Evolutionary conservation across 2,329 filamentous ascomycete species (phyloP), one percentile per base, ranked within the genome.

Genomic region (Trichoderma endophyticum): DNA sequence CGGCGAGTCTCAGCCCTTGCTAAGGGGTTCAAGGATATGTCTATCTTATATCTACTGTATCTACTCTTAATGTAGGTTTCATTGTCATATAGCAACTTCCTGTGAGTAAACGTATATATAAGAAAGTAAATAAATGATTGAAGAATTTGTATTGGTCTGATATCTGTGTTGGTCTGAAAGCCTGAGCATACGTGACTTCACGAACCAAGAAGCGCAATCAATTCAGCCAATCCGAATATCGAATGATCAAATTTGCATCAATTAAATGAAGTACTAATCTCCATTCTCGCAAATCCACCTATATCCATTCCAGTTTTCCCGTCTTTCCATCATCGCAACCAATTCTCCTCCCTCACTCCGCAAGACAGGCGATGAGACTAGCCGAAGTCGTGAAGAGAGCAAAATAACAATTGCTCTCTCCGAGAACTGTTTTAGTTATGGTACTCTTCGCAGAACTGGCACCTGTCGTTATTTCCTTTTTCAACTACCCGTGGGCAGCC

Each of bases 1-100:
- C 76, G 12, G 71, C 64, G 7, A 66, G 65, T 18, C 63, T 72
- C 21, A 74, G 63, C 43, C 74, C 74, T 39, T 74, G 73, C 28
- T 72, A 62, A 62, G 32, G 11, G 34, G 15, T 56, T 56, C 8
- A 56, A 6, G 43, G 54, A 36, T 3, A 36, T 56, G n/a, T 28
- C 2, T 14, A 2, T 51, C 43, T 12, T 51, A 21, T 2, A 51
- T 51, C 43, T 51, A 21, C n/a, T 21, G 21, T 12, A 21, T 51
- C n/a, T 51, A 51, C 43, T 21, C n/a, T 21, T 12, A 3, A 51
- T 21, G 7, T 43, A 8, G 15, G 1, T 4, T 34, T 11, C 14
- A 11, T 15, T 30, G 24, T 59, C 12, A 30, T 67, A 67, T 57
- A 36, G 4, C 24, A 39, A 24, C 18, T 32, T 54, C 7, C 7